Evolutionary conservation across 2,329 filamentous ascomycete genomes (phyloP), one percentile per base, ranked within the genome.

Genomic region (Neurospora crassa): DNA sequence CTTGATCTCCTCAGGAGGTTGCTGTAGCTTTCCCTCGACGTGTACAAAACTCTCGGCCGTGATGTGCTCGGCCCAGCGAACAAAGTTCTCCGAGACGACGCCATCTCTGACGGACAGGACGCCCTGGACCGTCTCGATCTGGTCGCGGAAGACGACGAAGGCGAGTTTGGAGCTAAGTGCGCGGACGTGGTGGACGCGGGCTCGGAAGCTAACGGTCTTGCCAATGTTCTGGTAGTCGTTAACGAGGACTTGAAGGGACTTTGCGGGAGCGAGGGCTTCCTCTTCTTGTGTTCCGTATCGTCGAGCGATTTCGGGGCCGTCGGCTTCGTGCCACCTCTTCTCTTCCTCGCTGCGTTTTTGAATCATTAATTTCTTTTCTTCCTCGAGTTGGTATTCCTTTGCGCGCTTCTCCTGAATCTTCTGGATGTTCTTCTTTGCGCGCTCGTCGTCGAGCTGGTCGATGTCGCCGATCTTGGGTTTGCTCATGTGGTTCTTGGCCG

Each of bases 31-130:
- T 72, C 93, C 94, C 69, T 87, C 89, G 71, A 97, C 89, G 71
- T 92, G 88, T 5, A 97, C 89, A 69, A 97, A 87, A 8, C 90
- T 91, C 78, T 96, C 94, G 6, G 90, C 84, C 70, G 91, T 89
- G 67, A 97, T 84, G 78, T 93, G 92, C 81, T 96, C 92, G 2
- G 92, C 92, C 92, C 93, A 97, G 78, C 92, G 90, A 40, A 97
- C 85, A 86, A 97, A 95, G 76, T 91, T 87, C 71, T 89, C 86
- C 1, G 91, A 91, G 12, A 92, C 85, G 68, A 84, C 83, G 7
- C 88, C 87, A 74, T 89, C 83, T 77, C 83, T 73, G 79, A 84
- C 82, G 29, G 88, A 84, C 53, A 97, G 83, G 2, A 97, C 92
- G 73, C 93, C 94, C 80, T 97, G 94, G 69, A 97, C 88, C 34